phyloP scores from a whole-genome alignment of 352 stramenopile species.

The Albugo candida region DNA sequence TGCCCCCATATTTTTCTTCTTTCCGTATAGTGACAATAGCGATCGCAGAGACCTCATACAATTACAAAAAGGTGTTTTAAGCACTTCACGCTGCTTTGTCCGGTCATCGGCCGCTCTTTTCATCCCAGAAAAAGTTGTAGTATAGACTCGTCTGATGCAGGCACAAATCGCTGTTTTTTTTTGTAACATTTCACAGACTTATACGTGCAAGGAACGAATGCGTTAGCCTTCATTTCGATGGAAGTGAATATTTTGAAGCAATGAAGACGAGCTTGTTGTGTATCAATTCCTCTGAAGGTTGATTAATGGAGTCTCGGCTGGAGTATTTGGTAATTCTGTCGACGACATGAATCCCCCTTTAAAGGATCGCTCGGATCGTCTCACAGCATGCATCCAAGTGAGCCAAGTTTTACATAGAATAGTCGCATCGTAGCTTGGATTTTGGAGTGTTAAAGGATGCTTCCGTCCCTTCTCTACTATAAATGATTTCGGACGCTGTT shows the following conservation, averaged over 20 bases:
- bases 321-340: slow-evolving; percentile 29
- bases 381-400: slow-evolving; percentile 47
- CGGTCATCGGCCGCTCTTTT: slow-evolving; percentile 29
- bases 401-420: slow-evolving; percentile 57
- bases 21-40: neutral
- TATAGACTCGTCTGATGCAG: slow-evolving; percentile 10
- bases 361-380: slow-evolving; percentile 39
- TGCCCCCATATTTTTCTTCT: slow-evolving; percentile 5
- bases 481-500: slow-evolving; percentile 80
- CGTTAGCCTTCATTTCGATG: slow-evolving; percentile 52
- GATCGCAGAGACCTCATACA: slow-evolving; percentile 33
- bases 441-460: slow-evolving; percentile 34
- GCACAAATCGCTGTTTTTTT: too few species aligned
- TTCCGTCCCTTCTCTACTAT: slow-evolving; percentile 63
- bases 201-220: slow-evolving; percentile 80
- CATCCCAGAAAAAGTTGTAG: slow-evolving; percentile 12
- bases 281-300: slow-evolving; percentile 47
- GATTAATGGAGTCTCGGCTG: slow-evolving; percentile 38
- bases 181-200: slow-evolving; percentile 18
- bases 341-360: slow-evolving; percentile 16
- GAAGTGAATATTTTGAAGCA: slow-evolving; percentile 24
- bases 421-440: slow-evolving; percentile 35
- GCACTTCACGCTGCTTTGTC: slow-evolving; percentile 52
- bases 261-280: slow-evolving; percentile 17
- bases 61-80: slow-evolving; percentile 61